These are phyloP conservation scores for Podila minutissima DNA, from an alignment of 192 early-diverging fungal species.

Conservation along the genomic window DNA sequence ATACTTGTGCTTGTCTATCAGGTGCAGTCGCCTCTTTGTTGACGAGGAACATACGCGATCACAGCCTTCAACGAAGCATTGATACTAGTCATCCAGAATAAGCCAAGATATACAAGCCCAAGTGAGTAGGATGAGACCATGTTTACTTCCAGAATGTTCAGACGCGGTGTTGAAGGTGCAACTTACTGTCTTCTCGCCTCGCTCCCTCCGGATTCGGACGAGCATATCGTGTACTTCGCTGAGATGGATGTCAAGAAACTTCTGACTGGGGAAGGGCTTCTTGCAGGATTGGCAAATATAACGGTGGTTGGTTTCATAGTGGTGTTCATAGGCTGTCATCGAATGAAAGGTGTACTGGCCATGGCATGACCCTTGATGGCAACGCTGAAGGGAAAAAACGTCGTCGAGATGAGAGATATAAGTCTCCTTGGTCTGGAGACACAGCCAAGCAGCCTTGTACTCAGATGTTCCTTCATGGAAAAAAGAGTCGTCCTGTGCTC, in stretches of 20 bases:
- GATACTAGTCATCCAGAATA: slow-evolving; percentile 46
- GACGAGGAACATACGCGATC: slow-evolving; percentile 44
- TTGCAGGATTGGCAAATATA: slow-evolving; percentile 58
- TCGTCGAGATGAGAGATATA: slow-evolving; percentile 22
- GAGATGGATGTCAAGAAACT: slow-evolving; percentile 60
- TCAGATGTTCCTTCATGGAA: slow-evolving; percentile 41
- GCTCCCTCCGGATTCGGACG: slow-evolving; percentile 53
- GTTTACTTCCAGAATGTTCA: too few relatives aligned
- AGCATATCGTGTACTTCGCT: slow-evolving; percentile 61
- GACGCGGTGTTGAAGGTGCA: too few relatives aligned
- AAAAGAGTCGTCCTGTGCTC: slow-evolving; percentile 44
- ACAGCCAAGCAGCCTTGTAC: slow-evolving; percentile 46
- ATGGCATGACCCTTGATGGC: slow-evolving; percentile 23
- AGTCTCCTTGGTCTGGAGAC: slow-evolving; percentile 23
- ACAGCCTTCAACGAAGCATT: slow-evolving; percentile 63
- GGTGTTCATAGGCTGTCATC: slow-evolving; percentile 54
- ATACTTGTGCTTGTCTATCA: slow-evolving; percentile 65
- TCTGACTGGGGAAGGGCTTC: slow-evolving; percentile 57
- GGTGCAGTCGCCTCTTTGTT: slow-evolving; percentile 54
- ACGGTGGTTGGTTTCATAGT: slow-evolving; percentile 61
- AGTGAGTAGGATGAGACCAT: not conserved
- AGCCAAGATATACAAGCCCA: not conserved
- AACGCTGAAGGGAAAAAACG: not conserved
- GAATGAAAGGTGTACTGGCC: slow-evolving; percentile 47
- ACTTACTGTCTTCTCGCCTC: slow-evolving; percentile 62